A percentile compares a stretch with the other conserved stretches of the same genome.
Conservation (phyloP, 495 filamentous ascomycete species). For the Xylaria acuta region DNA sequence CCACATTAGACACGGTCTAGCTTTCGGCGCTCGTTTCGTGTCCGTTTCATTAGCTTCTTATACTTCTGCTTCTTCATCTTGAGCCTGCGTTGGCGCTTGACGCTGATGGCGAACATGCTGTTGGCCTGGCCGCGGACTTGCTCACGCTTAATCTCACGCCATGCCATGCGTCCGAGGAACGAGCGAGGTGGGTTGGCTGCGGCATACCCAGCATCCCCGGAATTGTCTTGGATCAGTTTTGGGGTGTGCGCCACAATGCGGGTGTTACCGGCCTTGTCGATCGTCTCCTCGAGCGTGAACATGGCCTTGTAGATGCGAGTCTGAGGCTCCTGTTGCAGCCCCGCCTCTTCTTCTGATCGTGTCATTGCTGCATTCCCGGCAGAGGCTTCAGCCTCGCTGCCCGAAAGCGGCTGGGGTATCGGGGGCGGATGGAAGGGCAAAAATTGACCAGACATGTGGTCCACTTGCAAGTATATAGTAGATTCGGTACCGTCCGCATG, state of each 20-base stretch:
- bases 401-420: constrained; percentile 65
- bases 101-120: constrained; percentile 74
- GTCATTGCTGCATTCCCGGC: constrained; percentile 40
- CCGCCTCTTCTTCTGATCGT: constrained; percentile 38
- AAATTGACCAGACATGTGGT: constrained; percentile 63
- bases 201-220: constrained; percentile 1
- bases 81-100: constrained; percentile 82
- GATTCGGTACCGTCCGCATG: constrained; percentile 59
- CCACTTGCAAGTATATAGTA: constrained; percentile 50
- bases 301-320: constrained; percentile 77
- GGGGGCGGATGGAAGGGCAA: constrained; percentile 82
- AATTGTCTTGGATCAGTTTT: constrained; percentile 51
- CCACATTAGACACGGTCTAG: constrained; percentile 66
- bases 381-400: constrained; percentile 34
- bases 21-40: constrained; percentile 86
- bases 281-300: constrained; percentile 81
- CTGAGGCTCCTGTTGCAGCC: constrained; percentile 44
- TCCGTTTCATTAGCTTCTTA: constrained; percentile 96
- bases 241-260: constrained; percentile 60
- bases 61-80: constrained; percentile 99
- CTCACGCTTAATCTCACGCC: constrained; percentile 57
- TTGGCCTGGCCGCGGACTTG: constrained; percentile 45
- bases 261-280: constrained; percentile 70
- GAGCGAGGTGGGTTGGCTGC: constrained; percentile 37
- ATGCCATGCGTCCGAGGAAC: constrained; percentile 59